phyloP scores from a whole-genome alignment of 2,329 filamentous ascomycete genomes.

The Helotiales sp. region DNA sequence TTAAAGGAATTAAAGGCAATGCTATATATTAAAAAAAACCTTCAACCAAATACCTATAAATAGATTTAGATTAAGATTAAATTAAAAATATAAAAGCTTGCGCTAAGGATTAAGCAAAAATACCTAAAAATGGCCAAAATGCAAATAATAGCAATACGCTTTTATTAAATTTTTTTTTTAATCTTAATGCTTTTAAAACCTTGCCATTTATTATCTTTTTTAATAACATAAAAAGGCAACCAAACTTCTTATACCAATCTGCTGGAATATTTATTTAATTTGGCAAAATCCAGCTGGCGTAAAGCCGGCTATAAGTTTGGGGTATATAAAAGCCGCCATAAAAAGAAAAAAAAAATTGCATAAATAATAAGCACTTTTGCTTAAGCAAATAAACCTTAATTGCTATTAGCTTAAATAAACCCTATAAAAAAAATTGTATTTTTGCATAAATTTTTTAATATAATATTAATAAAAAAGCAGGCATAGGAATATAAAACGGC shows the following conservation, averaged over 20 bases:
- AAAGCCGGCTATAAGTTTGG: conserved; percentile 51
- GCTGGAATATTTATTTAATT: conserved; percentile 32
- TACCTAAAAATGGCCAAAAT: conserved; percentile 22
- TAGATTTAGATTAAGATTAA: conserved; percentile 2
- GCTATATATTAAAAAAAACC: conserved; percentile 12
- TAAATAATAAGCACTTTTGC: conserved; percentile 57
- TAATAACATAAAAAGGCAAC: conserved; percentile 15
- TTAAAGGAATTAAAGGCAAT: conserved; percentile 23
- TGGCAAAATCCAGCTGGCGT: conserved; percentile 53
- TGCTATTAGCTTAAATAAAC: conserved; percentile 34
- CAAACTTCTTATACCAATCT: conserved; percentile 17
- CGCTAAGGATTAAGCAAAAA: conserved; percentile 19
- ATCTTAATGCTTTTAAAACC: conserved; percentile 16
- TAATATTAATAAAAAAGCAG: conserved; percentile 4
- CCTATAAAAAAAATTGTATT: conserved; percentile 54
- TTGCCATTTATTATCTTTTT: conserved; percentile 25
- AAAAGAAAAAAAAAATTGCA: conserved; percentile 54
- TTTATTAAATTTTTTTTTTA: conserved; percentile 23
- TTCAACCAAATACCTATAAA: not conserved
- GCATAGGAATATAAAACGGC: conserved; percentile 30
- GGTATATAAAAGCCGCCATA: conserved; percentile 50
- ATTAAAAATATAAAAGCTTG: conserved; percentile 25
- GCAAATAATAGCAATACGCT: conserved; percentile 26
- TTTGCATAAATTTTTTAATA: conserved; percentile 53
- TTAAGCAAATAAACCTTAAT: conserved; percentile 53